Base-by-base conservation (phyloP, 495 filamentous ascomycete species). In the Cairneyella variabilis region DNA sequence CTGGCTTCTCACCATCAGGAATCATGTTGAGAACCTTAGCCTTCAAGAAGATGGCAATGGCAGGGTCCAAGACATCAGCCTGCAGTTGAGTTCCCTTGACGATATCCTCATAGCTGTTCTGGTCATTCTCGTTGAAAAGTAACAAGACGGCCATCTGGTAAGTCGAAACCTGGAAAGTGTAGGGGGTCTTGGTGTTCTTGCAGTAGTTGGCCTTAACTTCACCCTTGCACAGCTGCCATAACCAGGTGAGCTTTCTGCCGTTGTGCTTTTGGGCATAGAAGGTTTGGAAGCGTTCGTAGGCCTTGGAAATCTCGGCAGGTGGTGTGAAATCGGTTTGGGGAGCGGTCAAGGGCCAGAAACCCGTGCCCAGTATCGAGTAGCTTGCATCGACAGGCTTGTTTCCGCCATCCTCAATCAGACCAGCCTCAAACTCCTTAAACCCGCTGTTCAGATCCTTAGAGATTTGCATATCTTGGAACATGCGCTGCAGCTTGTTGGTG, bases 401-500 rank as follows among this genome's bases (percentile, higher is more conserved):
- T 23, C 72, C 70, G 42, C 85, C 82, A 14, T 81, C 74, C 23
- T 80, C 80, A 27, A 87, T 80, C 2, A 88, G 68, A 39, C 64
- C 72, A 17, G 34, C 38, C 44, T 69, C 66, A 48, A 69, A 89
- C 27, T 84, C 83, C 65, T 86, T 85, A 78, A 92, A 97, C 30
- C 79, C 80, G 30, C 78, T 76, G 69, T 99, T 97, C 47, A 99
- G 83, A 71, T 97, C 95, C 68, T 96, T 95, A 60, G 91, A 97
- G 46, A 95, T 93, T 66, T 97, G 93, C 72, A 99, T 97, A 62
- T 99, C 93, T 66, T 97, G 91, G 80, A 97, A 97, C 93, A 99
- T 99, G 62, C 95, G 91, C 73, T 97, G 93, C 43, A 99, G 76
- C 69, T 97, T 97, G 75, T 97, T 97, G 58, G 93, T 99, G 66